phyloP scores from a whole-genome alignment of 2,329 filamentous ascomycete species.

The Rhinocladiella similis region DNA sequence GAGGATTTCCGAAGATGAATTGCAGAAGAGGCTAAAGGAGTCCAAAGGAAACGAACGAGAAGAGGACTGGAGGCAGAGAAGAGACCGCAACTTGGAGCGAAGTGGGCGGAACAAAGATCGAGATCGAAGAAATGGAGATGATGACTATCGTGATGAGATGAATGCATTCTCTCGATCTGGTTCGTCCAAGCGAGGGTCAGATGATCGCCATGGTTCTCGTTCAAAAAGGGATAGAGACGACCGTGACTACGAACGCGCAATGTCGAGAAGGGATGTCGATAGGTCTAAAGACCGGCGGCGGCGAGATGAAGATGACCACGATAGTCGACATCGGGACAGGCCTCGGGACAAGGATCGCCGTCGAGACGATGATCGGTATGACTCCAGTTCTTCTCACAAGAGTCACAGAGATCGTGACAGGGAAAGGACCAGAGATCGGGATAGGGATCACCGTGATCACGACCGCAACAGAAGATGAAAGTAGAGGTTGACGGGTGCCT shows the following conservation, averaged over 20 bases:
- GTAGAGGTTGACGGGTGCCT: too few species aligned
- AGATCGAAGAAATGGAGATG: constrained; percentile 35
- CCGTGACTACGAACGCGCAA: constrained; percentile 28
- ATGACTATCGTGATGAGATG: constrained; percentile 39
- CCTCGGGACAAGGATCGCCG: constrained; percentile 37
- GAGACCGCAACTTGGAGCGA: constrained; percentile 45
- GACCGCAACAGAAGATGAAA: constrained; percentile 30
- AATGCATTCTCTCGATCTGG: constrained; percentile 41
- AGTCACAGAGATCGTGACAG: constrained; percentile 30
- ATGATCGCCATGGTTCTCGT: constrained; percentile 30
- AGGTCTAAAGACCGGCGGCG: constrained; percentile 40
- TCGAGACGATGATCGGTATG: constrained; percentile 31
- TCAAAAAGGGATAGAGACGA: constrained; percentile 25
- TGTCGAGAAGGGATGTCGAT: constrained; percentile 33
- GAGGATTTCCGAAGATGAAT: constrained; percentile 62
- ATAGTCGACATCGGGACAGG: constrained; percentile 32
- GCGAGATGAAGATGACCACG: constrained; percentile 36
- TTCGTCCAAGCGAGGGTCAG: constrained; percentile 38
- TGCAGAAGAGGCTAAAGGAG: constrained; percentile 53
- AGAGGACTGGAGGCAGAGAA: constrained; percentile 47
- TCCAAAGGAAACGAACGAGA: constrained; percentile 46
- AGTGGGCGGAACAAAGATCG: constrained; percentile 38
- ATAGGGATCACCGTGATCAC: constrained; percentile 22
- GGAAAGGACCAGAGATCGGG: constrained; percentile 29
- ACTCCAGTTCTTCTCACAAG: constrained; percentile 27